These are phyloP conservation scores for Clathrus columnatus DNA, from an alignment of 768 basidiomycete genomes.

Conservation along the genomic window DNA sequence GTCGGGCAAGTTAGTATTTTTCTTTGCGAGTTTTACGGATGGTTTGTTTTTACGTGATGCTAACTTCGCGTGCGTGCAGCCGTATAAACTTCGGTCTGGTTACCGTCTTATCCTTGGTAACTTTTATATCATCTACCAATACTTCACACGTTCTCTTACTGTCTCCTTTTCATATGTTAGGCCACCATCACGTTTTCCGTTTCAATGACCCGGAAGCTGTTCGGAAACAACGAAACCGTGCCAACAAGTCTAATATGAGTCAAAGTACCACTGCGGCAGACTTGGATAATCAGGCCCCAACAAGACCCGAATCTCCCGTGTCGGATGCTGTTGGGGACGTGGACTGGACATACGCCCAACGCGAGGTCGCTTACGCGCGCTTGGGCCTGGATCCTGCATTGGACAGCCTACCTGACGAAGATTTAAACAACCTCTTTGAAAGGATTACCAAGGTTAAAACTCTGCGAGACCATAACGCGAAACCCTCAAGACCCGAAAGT, in stretches of 20 bases:
- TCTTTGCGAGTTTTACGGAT: not conserved
- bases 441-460: conserved; percentile 90
- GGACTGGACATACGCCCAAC: conserved; percentile 96
- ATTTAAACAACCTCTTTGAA: conserved; percentile 88
- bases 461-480: conserved; percentile 65
- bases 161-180: conserved; percentile 28
- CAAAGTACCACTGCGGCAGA: conserved; percentile 59
- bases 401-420: conserved; percentile 89
- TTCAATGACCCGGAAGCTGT: conserved; percentile 96
- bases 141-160: not conserved
- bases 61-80: conserved; percentile 26
- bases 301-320: conserved; percentile 68
- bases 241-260: conserved; percentile 62
- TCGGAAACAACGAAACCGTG: conserved; percentile 81
- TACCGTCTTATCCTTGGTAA: conserved; percentile 92
- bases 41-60: not conserved
- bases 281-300: conserved; percentile 39
- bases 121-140: conserved; percentile 20
- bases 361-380: conserved; percentile 84
- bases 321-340: conserved; percentile 60
- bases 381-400: conserved; percentile 83
- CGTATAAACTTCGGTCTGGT: conserved; percentile 84
- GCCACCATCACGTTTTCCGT: conserved; percentile 95
- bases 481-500: conserved; percentile 80
- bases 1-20: conserved; percentile 55